Conservation (phyloP, 805 yeast species). For the Metschnikowia santaceciliae region DNA sequence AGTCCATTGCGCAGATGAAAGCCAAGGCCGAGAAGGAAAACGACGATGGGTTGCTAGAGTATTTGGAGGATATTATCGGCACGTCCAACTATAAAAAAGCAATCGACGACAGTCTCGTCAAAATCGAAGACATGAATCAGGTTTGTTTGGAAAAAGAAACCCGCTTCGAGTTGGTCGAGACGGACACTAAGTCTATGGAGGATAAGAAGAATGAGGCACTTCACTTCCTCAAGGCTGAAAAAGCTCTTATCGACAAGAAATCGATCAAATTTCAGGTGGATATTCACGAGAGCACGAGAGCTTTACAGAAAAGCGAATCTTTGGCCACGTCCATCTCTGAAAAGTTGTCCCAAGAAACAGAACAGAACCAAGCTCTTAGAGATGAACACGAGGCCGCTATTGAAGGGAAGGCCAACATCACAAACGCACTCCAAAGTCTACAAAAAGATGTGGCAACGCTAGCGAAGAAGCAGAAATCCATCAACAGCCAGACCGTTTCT, state of each 20-base stretch:
- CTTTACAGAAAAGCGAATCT: slow-evolving; percentile 35
- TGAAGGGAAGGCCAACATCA: slow-evolving; percentile 21
- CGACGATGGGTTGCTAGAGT: slow-evolving; percentile 92
- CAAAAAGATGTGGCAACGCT: slow-evolving; percentile 19
- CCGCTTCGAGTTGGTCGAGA: slow-evolving; percentile 74
- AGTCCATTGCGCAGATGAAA: slow-evolving; percentile 97
- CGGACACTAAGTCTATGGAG: slow-evolving; percentile 59
- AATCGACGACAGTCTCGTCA: slow-evolving; percentile 59
- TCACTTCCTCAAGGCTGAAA: slow-evolving; percentile 60
- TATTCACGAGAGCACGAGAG: slow-evolving; percentile 36
- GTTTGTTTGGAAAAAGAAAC: slow-evolving; percentile 76
- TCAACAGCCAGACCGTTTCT: slow-evolving; percentile 54
- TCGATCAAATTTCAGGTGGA: slow-evolving; percentile 56
- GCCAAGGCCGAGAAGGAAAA: slow-evolving; percentile 90
- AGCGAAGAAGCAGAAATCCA: slow-evolving; percentile 28
- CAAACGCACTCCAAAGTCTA: slow-evolving; percentile 12
- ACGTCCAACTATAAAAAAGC: slow-evolving; percentile 77
- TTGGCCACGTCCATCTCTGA: slow-evolving; percentile 38
- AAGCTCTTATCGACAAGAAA: slow-evolving; percentile 48
- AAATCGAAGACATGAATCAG: slow-evolving; percentile 74
- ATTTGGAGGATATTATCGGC: slow-evolving; percentile 94
- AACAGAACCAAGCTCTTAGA: slow-evolving; percentile 36
- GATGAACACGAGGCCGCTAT: slow-evolving; percentile 31
- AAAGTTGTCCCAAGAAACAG: slow-evolving; percentile 41
- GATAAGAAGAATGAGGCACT: slow-evolving; percentile 74